Base-by-base conservation (phyloP, 345 rosid genomes). In the Gossypium stocksii region DNA sequence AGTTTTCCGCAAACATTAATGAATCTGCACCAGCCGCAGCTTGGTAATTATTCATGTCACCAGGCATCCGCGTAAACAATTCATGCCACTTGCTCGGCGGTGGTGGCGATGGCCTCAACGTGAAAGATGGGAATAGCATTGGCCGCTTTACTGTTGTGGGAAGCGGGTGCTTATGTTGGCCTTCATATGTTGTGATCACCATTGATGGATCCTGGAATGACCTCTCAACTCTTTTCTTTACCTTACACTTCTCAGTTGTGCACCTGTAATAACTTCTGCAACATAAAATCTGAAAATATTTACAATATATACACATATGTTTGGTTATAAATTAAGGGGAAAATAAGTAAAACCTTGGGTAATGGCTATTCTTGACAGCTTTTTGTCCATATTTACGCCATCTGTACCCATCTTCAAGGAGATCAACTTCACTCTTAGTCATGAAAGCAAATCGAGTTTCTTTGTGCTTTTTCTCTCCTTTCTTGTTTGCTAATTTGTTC, bases 351-450 rank as follows among this genome's bases (percentile, higher is more conserved):
- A 11, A 91, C 94, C 94, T 89, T 62, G 94, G 92, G 67, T 82
- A 88, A 75, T 90, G 89, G 77, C 94, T 91, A 27, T 91, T 87
- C 77, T 89, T 89, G 17, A 91, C 94, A 23, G 97, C 94, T 59
- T 91, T 91, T 78, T 91, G 97, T 73, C 97, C 97, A 72, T 91
- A 91, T 82, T 91, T 91, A 81, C 97, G 87, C 97, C 97, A 91
- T 76, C 94, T 81, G 65, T 89, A 91, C 25, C 94, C 97, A 80
- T 91, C 97, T 83, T 91, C 97, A 49, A 91, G 91, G 83, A 88
- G 85, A 86, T 91, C 97, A 65, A 88, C 85, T 66, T 91, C 97
- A 53, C 91, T 91, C 82, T 85, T 89, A 22, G 97, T 91, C 97
- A 91, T 85, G 84, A 91, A 91, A 20, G 97, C 91, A 81, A 87